Conservation (phyloP, 2,329 filamentous ascomycete genomes). For the Falciphora oryzae region DNA sequence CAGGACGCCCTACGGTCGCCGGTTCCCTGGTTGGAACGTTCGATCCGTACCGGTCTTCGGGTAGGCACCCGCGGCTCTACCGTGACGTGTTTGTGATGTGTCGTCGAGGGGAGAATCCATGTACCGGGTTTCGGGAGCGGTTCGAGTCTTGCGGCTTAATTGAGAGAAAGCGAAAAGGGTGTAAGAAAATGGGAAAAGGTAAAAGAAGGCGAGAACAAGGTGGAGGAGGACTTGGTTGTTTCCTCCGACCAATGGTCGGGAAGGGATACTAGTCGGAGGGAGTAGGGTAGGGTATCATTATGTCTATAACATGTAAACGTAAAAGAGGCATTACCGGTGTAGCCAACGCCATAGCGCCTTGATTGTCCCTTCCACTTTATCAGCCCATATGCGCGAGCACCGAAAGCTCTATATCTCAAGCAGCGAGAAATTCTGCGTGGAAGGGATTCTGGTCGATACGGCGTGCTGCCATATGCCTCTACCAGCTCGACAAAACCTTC, state of each 20-base stretch:
- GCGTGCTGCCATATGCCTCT: not conserved
- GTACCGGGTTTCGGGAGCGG: not conserved
- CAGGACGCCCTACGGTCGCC: not conserved
- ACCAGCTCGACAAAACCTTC: too few species aligned
- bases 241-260: not conserved
- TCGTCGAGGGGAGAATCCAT: not conserved
- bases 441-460: too few species aligned
- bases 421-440: not conserved
- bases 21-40: not conserved
- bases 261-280: not conserved
- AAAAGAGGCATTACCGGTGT: not conserved
- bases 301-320: not conserved
- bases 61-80: not conserved
- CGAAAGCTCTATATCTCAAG: not conserved
- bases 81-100: not conserved
- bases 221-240: not conserved
- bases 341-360: not conserved
- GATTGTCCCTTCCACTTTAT: not conserved
- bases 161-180: not conserved
- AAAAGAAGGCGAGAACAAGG: not conserved
- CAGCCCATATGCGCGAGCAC: not conserved
- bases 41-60: not conserved
- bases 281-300: constrained; percentile 1
- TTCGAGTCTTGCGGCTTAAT: not conserved
- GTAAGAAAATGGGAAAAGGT: not conserved